phyloP scores from a whole-genome alignment of 805 yeast genomes.

The Hanseniaspora vineae region DNA sequence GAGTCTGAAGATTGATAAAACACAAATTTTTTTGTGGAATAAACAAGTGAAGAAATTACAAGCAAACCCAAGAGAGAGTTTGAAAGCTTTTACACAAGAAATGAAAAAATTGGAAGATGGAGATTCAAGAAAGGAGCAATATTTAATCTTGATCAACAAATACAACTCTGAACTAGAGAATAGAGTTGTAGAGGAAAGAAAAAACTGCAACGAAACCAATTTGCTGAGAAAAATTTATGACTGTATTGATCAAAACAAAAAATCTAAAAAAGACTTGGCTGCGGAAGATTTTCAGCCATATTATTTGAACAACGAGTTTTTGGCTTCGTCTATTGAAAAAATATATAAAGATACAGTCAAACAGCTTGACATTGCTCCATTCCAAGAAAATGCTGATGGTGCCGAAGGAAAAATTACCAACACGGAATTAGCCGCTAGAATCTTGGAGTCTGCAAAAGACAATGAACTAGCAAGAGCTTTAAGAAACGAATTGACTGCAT shows the following conservation, averaged over 20 bases:
- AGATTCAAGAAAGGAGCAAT: conserved; percentile 15
- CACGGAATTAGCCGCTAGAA: neutral
- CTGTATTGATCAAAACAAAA: conserved; percentile 12
- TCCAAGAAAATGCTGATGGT: conserved; percentile 6
- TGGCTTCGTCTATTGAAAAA: conserved; percentile 12
- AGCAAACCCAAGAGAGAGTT: conserved; percentile 27
- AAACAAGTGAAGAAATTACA: conserved; percentile 46
- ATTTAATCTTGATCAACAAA: conserved; percentile 13
- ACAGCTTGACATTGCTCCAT: conserved; percentile 7
- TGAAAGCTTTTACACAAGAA: neutral
- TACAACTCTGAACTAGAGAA: conserved; percentile 15
- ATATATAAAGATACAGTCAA: conserved; percentile 16
- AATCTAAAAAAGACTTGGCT: conserved; percentile 11
- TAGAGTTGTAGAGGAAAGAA: conserved; percentile 12
- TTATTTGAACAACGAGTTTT: conserved; percentile 22
- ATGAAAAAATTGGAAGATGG: neutral
- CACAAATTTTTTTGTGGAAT: conserved; percentile 69
- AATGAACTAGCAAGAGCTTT: conserved; percentile 16
- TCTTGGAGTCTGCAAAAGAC: conserved; percentile 13
- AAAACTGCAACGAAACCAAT: conserved; percentile 31
- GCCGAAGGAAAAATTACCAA: conserved; percentile 11
- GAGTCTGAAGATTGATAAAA: conserved; percentile 56
- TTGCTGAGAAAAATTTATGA: conserved; percentile 33
- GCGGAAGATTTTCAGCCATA: conserved; percentile 24
- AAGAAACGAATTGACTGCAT: conserved; percentile 12